Evolutionary conservation across 805 yeast genomes (phyloP), one percentile per base, ranked within the genome.

Genomic region (Ogataea methanolica): DNA sequence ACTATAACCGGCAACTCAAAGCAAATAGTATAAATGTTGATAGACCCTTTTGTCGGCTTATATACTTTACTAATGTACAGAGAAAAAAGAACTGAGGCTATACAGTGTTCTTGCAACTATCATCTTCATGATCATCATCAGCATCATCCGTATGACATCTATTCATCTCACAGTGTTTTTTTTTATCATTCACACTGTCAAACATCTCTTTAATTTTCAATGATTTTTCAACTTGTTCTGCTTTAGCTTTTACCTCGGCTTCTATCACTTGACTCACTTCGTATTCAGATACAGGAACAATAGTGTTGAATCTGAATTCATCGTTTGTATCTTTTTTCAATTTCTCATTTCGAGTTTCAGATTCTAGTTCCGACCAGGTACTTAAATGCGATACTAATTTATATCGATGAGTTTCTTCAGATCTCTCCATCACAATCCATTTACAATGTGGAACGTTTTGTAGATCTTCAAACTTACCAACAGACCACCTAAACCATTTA

Each of bases 401-500:
- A 60, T 82, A 90, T 50, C 78, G 73, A 21, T 76, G 75, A 0
- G 71, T 71, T 5, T 69, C 68, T 6, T 61, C 66, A 47, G 75
- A 71, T 48, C 76, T 73, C 60, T 86, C 88, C 95, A 90, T 85
- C 33, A 85, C 79, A 37, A 91, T 72, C 62, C 87, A 83, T 53
- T 83, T 81, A 59, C 97, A 92, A 62, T 91, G 94, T 1, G 89
- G 89, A 15, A 91, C 80, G 62, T 91, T 91, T 50, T 84, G 77
- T 52, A 91, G 73, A 41, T 83, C 75, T 66, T 91, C 97, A 66
- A 90, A 91, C 61, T 83, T 82, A 62, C 90, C 97, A 60, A 85
- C 92, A 2, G 85, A 76, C 97, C 97, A 91, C 48, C 96, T 72
- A 63, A 82, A 91, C 97, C 97, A 91, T 59, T 90, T 87, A 90